Conservation (phyloP, 2,329 filamentous ascomycete species). For the Fusarium fracticaudum region DNA sequence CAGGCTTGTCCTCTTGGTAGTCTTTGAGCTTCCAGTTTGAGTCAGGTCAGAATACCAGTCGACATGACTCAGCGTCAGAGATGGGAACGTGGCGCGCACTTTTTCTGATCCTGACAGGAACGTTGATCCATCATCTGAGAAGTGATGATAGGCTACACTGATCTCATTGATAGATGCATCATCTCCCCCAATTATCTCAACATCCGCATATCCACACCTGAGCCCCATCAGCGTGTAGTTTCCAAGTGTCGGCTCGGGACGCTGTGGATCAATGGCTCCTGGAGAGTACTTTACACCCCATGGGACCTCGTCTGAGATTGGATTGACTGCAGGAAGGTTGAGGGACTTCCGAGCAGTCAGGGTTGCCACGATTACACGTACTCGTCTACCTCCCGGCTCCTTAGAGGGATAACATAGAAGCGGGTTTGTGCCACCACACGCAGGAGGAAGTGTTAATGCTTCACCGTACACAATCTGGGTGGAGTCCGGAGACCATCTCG, state of each 20-base stretch:
- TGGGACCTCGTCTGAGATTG: not conserved
- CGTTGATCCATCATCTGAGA: not conserved
- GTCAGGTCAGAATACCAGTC: constrained; percentile 53
- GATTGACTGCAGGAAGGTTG: constrained; percentile 35
- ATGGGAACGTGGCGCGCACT: not conserved
- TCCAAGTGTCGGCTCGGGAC: not conserved
- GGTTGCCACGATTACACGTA: constrained; percentile 54
- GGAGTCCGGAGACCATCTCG: constrained; percentile 52
- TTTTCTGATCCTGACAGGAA: constrained; percentile 15
- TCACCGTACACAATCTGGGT: constrained; percentile 56
- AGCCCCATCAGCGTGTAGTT: constrained; percentile 1
- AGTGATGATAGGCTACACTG: not conserved
- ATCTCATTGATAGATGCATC: not conserved
- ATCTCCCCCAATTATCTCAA: not conserved
- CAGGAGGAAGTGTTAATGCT: constrained; percentile 49
- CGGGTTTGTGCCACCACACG: constrained; percentile 56
- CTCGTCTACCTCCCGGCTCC: constrained; percentile 49
- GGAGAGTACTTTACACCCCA: constrained; percentile 6
- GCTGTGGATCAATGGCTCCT: not conserved
- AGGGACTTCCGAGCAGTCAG: constrained; percentile 42
- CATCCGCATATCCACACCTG: not conserved
- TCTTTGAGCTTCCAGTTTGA: constrained; percentile 43
- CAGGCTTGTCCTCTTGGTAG: constrained; percentile 50
- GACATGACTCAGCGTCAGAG: constrained; percentile 18
- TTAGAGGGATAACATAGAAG: constrained; percentile 53